Evolutionary conservation across 495 filamentous ascomycete species (phyloP), one percentile per base, ranked within the genome.

Genomic region (Penicillium tannophilum): DNA sequence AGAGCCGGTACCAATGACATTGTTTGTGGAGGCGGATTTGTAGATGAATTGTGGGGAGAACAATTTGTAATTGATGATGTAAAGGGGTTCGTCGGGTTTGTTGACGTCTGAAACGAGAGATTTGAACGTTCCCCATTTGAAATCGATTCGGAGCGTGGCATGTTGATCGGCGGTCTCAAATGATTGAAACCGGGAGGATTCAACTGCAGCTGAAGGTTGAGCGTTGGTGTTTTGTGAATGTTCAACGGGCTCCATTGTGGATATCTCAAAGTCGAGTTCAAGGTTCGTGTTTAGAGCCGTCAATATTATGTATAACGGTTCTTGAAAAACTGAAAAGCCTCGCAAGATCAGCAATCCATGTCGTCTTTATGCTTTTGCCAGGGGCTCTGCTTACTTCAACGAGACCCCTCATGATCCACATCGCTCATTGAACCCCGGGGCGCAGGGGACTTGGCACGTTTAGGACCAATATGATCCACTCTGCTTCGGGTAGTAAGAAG

Each of bases 91-190:
- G 6, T 41, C 19, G 10, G 62, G 49, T 26, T 51, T 64, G 14
- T 58, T 56, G 30, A 28, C 31, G 20, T 69, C 63, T 9, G 46
- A 54, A 14, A 73, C 59, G 0, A 60, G 42, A 17, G 57, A 52
- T 26, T 66, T 65, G 36, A 60, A 73, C n/a, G 64, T 63, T n/a
- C 62, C 61, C 68, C 66, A 71, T 42, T 63, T 57, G 48, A 69
- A 70, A 55, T 70, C 61, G 10, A 73, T 59, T 26, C 28, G 55
- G 14, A 73, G 62, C 4, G 49, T 51, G 35, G 42, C 54, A 53
- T 56, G 48, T 14, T 36, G 48, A 47, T 52, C 24, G 14, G 35
- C 17, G 33, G 49, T 52, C 17, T 52, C 46, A 20, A 2, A 9
- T 9, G 30, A 12, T 47, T 39, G 42, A 7, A 36, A 0, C 2